Percentiles rank a stretch among this genome's conserved stretches.
phyloP scores from a whole-genome alignment of 1,284 basidiomycete species.

The Jaminaea rosea region DNA sequence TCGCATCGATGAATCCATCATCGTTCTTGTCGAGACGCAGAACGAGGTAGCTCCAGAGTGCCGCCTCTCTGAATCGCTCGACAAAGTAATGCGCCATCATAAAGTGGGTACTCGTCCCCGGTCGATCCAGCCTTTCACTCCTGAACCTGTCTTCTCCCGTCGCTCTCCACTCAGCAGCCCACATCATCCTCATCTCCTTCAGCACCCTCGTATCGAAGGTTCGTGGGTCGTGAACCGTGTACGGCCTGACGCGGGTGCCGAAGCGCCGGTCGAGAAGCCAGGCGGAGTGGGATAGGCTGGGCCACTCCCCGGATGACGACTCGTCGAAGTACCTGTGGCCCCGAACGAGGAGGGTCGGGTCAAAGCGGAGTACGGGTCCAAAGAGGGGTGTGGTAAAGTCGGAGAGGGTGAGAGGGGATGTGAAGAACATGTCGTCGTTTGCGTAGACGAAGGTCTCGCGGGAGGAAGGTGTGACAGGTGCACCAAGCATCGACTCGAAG shows the following conservation, averaged over 20 bases:
- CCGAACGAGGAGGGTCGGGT: slow-evolving; percentile 16
- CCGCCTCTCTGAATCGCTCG: slow-evolving; percentile 34
- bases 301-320: slow-evolving; percentile 8
- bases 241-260: slow-evolving; percentile 15
- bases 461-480: slow-evolving; percentile 8
- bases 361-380: slow-evolving; percentile 26
- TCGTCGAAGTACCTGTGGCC: neutral
- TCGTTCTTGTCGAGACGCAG: slow-evolving; percentile 13
- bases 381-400: slow-evolving; percentile 23
- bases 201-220: neutral
- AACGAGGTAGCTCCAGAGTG: slow-evolving; percentile 34
- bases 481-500: slow-evolving; percentile 23
- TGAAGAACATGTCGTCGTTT: slow-evolving; percentile 38
- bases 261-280: slow-evolving; percentile 13
- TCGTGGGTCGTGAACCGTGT: slow-evolving; percentile 12
- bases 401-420: slow-evolving; percentile 7
- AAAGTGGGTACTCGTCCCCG: slow-evolving; percentile 14
- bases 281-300: neutral
- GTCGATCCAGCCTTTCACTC: neutral
- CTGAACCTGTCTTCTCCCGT: neutral
- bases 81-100: slow-evolving; percentile 22
- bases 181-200: slow-evolving; percentile 1
- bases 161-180: neutral
- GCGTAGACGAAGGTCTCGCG: slow-evolving; percentile 19
- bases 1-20: neutral